These are phyloP conservation scores for Pythium pyrilobum DNA, from an alignment of 352 stramenopile species.

Conservation along the genomic window DNA sequence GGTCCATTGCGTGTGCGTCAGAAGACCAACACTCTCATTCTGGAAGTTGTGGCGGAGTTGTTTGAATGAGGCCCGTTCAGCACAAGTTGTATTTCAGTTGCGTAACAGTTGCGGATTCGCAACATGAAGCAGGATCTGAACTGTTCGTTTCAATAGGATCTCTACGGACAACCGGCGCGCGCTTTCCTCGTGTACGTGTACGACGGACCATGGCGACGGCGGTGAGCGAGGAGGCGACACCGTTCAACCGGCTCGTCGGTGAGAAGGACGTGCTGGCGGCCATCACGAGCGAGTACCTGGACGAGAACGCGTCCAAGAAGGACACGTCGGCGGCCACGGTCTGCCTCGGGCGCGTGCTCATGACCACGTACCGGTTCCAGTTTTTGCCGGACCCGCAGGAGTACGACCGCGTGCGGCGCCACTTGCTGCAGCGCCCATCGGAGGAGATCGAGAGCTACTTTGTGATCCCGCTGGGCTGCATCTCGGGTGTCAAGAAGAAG, in stretches of 20 bases:
- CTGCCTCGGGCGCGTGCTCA: constrained; percentile 66
- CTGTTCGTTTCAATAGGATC: too few relatives aligned
- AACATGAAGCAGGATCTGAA: too few relatives aligned
- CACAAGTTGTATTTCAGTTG: background rate
- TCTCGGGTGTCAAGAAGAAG: constrained; percentile 77
- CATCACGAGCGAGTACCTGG: constrained; percentile 72
- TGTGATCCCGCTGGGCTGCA: constrained; percentile 63
- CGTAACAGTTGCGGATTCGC: background rate
- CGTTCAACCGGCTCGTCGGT: constrained; percentile 43
- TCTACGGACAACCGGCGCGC: too few relatives aligned
- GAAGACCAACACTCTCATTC: constrained; percentile 1
- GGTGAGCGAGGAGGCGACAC: constrained; percentile 16
- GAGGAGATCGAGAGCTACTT: constrained; percentile 79
- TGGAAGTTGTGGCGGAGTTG: background rate
- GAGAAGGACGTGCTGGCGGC: constrained; percentile 73
- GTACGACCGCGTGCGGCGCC: constrained; percentile 38
- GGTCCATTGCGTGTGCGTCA: background rate
- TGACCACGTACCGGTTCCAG: constrained; percentile 85
- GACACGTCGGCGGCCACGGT: constrained; percentile 54
- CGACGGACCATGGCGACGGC: background rate
- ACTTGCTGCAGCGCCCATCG: constrained; percentile 48
- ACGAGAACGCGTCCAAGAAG: constrained; percentile 50
- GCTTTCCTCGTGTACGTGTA: too few relatives aligned
- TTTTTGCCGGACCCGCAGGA: constrained; percentile 64
- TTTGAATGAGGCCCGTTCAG: background rate